These are phyloP conservation scores for Dendrocalamus latiflorus DNA, from an alignment of 202 grass and related monocot genomes.

Conservation along the genomic window DNA sequence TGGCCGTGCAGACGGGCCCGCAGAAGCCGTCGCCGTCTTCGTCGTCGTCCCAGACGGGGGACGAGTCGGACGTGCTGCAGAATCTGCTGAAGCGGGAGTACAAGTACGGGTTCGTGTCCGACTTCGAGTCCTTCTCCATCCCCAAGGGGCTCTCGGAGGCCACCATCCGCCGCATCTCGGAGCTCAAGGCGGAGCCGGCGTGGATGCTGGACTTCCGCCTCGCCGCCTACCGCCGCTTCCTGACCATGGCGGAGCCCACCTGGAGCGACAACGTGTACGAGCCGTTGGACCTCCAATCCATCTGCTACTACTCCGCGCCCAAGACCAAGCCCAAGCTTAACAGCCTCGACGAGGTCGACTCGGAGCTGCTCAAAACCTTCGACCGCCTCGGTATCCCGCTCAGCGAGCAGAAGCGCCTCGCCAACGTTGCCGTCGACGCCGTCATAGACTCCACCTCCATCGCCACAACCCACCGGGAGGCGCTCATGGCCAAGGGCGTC, in stretches of 20 bases:
- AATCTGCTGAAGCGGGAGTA: conserved; percentile 83
- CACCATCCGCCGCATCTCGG: conserved; percentile 75
- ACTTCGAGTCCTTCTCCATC: conserved; percentile 92
- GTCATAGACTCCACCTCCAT: conserved; percentile 95
- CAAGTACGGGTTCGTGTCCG: conserved; percentile 83
- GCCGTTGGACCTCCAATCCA: conserved; percentile 74
- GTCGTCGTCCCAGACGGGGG: conserved; percentile 14
- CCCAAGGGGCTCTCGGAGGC: conserved; percentile 82
- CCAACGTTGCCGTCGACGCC: conserved; percentile 92
- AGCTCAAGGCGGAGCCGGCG: conserved; percentile 74
- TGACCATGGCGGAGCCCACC: conserved; percentile 60
- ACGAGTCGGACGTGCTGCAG: conserved; percentile 68
- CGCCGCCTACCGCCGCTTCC: conserved; percentile 67
- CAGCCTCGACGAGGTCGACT: conserved; percentile 82
- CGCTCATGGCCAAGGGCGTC: conserved; percentile 77
- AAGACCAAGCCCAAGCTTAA: conserved; percentile 89
- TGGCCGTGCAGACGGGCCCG: conserved; percentile 69
- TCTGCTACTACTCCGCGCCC: conserved; percentile 90
- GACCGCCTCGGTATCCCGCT: conserved; percentile 86
- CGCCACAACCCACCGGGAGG: conserved; percentile 75
- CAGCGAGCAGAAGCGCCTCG: conserved; percentile 83
- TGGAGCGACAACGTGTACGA: conserved; percentile 89
- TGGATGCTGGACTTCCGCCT: conserved; percentile 97
- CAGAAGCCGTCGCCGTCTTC: too few species aligned
- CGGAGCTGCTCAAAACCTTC: conserved; percentile 76